Conservation (phyloP, 2,329 filamentous ascomycete species). For the Bipolaris bicolor region DNA sequence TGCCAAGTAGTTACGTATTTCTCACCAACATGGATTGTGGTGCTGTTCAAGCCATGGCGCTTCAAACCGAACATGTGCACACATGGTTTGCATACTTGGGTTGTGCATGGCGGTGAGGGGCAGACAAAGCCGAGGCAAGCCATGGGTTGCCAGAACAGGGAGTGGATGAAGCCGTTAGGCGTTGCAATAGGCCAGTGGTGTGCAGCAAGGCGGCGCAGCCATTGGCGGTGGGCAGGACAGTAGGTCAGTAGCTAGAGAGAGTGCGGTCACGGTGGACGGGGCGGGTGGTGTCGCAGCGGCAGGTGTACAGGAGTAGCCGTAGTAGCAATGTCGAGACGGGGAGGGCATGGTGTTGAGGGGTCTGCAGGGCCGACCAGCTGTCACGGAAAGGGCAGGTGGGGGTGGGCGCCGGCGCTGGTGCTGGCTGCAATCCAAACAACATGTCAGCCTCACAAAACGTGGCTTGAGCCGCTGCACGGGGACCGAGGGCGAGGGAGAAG, state of each 20-base stretch:
- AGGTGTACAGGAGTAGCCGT: too few relatives aligned
- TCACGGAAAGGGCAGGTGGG: constrained; percentile 41
- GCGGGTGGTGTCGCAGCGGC: constrained; percentile 4
- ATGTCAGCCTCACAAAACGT: constrained; percentile 17
- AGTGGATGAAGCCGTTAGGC: background rate
- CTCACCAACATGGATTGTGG: background rate
- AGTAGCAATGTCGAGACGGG: constrained; percentile 17
- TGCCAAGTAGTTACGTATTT: too few relatives aligned
- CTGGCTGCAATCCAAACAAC: background rate
- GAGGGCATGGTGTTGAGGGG: constrained; percentile 43
- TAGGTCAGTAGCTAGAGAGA: background rate
- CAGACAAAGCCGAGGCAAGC: constrained; percentile 31
- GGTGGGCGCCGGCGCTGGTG: constrained; percentile 11
- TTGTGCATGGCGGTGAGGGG: constrained; percentile 31
- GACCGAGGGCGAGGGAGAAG: background rate
- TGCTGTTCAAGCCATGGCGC: constrained; percentile 18
- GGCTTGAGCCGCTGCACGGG: constrained; percentile 16
- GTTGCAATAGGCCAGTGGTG: constrained; percentile 1
- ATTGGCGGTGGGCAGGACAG: constrained; percentile 1
- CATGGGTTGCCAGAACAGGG: constrained; percentile 21
- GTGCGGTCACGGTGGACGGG: background rate
- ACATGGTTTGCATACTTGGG: constrained; percentile 20
- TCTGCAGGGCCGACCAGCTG: constrained; percentile 29
- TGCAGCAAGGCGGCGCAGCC: background rate
- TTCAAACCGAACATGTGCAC: constrained; percentile 16